Evolutionary conservation across 2,329 filamentous ascomycete genomes (phyloP).

Genomic region (Aspergillus clavatus): DNA sequence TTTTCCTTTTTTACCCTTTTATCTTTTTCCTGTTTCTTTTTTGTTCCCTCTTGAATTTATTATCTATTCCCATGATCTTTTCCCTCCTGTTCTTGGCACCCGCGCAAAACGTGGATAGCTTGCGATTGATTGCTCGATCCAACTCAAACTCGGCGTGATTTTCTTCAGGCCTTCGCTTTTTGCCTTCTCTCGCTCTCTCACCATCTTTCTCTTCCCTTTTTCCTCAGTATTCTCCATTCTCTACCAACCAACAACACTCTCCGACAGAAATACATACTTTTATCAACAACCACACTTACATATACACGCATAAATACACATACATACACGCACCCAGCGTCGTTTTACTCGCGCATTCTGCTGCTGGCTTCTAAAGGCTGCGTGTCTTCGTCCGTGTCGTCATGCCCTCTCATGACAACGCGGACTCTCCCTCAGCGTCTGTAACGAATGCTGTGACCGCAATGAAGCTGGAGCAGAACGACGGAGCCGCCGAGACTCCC

Average conservation of each 20-base stretch:
- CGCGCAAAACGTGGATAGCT: slow-evolving; percentile 14
- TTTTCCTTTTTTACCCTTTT: neutral
- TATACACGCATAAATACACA: too few relatives aligned
- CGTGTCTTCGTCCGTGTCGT: slow-evolving; percentile 32
- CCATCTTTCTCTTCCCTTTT: slow-evolving; percentile 9
- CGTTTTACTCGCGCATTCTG: slow-evolving; percentile 8
- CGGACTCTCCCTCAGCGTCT: slow-evolving; percentile 34
- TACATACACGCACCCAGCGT: slow-evolving; percentile 2
- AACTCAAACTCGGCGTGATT: slow-evolving; percentile 5
- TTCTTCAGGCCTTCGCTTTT: slow-evolving; percentile 5
- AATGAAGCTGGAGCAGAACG: slow-evolving; percentile 30
- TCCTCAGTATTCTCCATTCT: slow-evolving; percentile 4
- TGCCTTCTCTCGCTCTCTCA: slow-evolving; percentile 6
- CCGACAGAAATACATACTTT: too few relatives aligned
- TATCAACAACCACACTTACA: too few relatives aligned
- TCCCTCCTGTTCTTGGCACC: slow-evolving; percentile 15
- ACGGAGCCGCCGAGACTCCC: slow-evolving; percentile 18
- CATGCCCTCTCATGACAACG: slow-evolving; percentile 41
- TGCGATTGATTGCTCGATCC: slow-evolving; percentile 10
- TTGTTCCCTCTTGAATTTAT: slow-evolving; percentile 3
- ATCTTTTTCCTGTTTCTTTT: slow-evolving; percentile 2
- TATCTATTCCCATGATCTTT: slow-evolving; percentile 2
- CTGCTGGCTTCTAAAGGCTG: slow-evolving; percentile 16
- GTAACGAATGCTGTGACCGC: slow-evolving; percentile 34
- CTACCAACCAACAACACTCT: neutral